Evolutionary conservation across 805 yeast species (phyloP).

Genomic region (Candida adriatica): DNA sequence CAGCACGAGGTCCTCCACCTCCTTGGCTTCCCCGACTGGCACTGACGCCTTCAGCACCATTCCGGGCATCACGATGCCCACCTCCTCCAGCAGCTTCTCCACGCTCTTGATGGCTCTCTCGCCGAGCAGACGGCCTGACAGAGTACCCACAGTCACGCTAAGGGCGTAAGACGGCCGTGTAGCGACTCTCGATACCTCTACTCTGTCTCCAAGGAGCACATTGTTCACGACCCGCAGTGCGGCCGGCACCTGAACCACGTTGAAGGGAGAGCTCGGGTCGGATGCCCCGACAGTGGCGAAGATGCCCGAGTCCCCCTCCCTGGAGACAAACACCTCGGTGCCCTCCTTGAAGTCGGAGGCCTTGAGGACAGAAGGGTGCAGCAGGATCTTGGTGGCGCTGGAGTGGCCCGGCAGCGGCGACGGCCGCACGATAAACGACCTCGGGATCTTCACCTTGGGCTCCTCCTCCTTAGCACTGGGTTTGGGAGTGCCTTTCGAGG

Average conservation of each 20-base stretch:
- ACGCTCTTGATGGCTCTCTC: constrained; percentile 27
- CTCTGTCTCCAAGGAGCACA: constrained; percentile 43
- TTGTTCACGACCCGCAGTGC: constrained; percentile 36
- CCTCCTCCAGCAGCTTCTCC: constrained; percentile 40
- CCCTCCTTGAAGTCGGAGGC: constrained; percentile 41
- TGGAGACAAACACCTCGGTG: constrained; percentile 37
- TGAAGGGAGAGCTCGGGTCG: constrained; percentile 25
- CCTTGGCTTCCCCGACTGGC: constrained; percentile 12
- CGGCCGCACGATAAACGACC: constrained; percentile 34
- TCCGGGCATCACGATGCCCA: constrained; percentile 59
- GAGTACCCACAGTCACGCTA: constrained; percentile 28
- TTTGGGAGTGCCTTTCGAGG: no score
- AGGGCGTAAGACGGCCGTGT: constrained; percentile 44
- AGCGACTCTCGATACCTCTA: constrained; percentile 38
- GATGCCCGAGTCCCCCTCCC: constrained; percentile 40
- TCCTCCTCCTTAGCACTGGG: constrained; percentile 16
- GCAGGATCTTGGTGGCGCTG: constrained; percentile 29
- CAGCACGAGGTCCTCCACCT: constrained; percentile 13
- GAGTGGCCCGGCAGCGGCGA: constrained; percentile 24
- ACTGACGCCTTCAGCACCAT: constrained; percentile 27
- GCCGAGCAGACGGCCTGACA: constrained; percentile 16
- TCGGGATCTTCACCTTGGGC: constrained; percentile 31
- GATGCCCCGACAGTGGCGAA: constrained; percentile 36
- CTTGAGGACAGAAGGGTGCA: constrained; percentile 39
- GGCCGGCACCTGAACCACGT: constrained; percentile 43